Base-by-base conservation (phyloP, 192 early-diverging fungal genomes). In the Backusella luteola region DNA sequence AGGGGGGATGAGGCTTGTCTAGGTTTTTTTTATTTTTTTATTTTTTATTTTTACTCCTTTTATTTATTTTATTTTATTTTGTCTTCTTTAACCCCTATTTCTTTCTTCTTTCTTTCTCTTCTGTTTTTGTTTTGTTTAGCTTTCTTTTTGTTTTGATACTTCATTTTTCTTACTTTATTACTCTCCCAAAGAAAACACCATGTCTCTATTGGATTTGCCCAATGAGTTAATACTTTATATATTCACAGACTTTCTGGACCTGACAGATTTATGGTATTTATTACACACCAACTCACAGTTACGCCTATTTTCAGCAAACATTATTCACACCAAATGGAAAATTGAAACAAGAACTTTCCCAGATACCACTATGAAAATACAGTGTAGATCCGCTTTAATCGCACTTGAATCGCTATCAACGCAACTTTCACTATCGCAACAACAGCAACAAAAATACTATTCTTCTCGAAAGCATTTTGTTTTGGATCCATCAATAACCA, bases 191-290 rank as follows among this genome's bases (percentile, higher is more conserved):
- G 38, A 32, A 26, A 46, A 56, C 35, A 14, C 15, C 2, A 35
- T 56, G 34, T 36, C 36, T 53, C 66, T 78, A 36, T 39, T 78
- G 23, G 69, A 56, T 42, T 52, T 83, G 68, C 81, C 77, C 15
- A 77, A 79, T 63, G 81, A 83, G 34, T 69, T 83, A 42, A 23
- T 83, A 63, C 66, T 83, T 8, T 79, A 83, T 53, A 73, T 79
- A 67, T 38, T 83, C 34, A 39, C 66, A 35, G 53, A 79, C 66
- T 83, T 79, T 21, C 39, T 79, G 34, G 77, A 76, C 19, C 66
- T 83, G 34, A 56, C 71, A n/a, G 81, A 83, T 56, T 21, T 83
- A 29, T 83, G 81, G 81, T 32, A 14, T 26, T 35, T 83, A 69
- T 34, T 79, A 49, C 81, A 79, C n/a, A 75, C 79, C 17, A 76